Percentiles rank a stretch among this genome's conserved stretches.
phyloP scores from a whole-genome alignment of 108 stramenopile species.

The Chaetoceros muelleri region DNA sequence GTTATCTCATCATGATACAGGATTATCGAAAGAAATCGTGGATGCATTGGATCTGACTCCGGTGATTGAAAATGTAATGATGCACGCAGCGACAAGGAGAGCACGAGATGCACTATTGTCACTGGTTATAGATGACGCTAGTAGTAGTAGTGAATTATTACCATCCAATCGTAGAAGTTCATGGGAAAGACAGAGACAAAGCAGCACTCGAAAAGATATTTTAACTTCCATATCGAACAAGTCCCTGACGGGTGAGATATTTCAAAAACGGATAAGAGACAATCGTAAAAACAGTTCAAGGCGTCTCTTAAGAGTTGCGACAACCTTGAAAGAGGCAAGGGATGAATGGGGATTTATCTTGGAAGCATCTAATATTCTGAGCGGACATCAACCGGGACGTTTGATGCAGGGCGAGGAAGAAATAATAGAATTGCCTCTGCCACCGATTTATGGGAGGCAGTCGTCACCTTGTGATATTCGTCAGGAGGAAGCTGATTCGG shows the following conservation, averaged over 20 bases:
- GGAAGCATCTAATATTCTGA: slow-evolving; percentile 31
- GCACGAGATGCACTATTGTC: slow-evolving; percentile 31
- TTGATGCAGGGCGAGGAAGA: slow-evolving; percentile 6
- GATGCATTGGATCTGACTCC: slow-evolving; percentile 35
- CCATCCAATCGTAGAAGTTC: slow-evolving; percentile 7
- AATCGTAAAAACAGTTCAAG: background rate
- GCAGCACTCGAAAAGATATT: background rate
- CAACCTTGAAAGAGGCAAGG: slow-evolving; percentile 31
- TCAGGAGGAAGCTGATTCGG: slow-evolving; percentile 26
- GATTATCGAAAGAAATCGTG: slow-evolving; percentile 13
- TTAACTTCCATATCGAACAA: background rate
- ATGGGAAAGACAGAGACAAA: background rate
- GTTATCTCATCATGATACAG: too few relatives aligned
- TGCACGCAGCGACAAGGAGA: slow-evolving; percentile 37
- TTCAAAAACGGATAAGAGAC: too few relatives aligned
- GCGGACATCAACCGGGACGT: background rate
- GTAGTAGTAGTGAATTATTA: slow-evolving; percentile 3
- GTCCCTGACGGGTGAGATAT: background rate
- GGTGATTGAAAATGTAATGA: slow-evolving; percentile 25
- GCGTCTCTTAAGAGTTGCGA: slow-evolving; percentile 25
- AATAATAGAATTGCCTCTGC: slow-evolving; percentile 18
- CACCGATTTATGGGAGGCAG: slow-evolving; percentile 44
- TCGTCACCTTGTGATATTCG: slow-evolving; percentile 26
- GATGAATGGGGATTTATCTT: slow-evolving; percentile 43
- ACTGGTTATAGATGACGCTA: slow-evolving; percentile 11